Base-by-base conservation (phyloP, 1,284 basidiomycete species). In the Puccinia sorghi region DNA sequence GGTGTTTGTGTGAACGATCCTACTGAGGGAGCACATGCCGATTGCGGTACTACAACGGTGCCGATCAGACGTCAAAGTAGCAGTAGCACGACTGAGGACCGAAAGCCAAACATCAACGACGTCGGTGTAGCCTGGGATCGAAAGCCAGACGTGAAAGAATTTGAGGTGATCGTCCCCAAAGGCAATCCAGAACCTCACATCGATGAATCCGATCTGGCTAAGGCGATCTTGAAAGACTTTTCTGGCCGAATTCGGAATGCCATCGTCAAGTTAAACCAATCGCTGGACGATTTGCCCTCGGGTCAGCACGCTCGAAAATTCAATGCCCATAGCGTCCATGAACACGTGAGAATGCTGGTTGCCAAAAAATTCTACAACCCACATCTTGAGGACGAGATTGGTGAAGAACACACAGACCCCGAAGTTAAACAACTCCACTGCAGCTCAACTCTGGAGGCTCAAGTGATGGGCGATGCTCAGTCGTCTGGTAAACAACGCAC, bases 281-380 rank as follows among this genome's bases (percentile, higher is more conserved):
- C 66, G 39, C 66, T 69, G n/a, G n/a, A 17, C n/a, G 32, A 69
- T 37, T 32, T 69, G 32, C 66, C 66, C 2, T 11, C 66, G n/a
- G 32, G 50, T 37, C 46, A 20, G 2, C 43, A 50, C 50, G 66
- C 66, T 12, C 66, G 66, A 50, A n/a, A 69, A 25, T 52, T 69
- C 17, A 32, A 48, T 39, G 4, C 20, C 5, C 17, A 48, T 9
- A 52, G 46, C 32, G 50, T 69, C 32, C 3, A 52, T 9, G 50
- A 48, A 3, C 66, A 52, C 22, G 46, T 39, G 22, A 2, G 13
- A 11, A 48, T 69, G 25, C 15, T 69, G 11, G 46, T 69, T 43
- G 27, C 5, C 5, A 15, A 69, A 32, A 7, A 69, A 32, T 69
- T 69, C n/a, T 32, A 20, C 13, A 69, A 69, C 20, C 66, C 66